Percentiles rank a stretch among this genome's conserved stretches.
These are phyloP conservation scores for Euphorbia peplus DNA, from an alignment of 345 rosid genomes.

Conservation along the genomic window DNA sequence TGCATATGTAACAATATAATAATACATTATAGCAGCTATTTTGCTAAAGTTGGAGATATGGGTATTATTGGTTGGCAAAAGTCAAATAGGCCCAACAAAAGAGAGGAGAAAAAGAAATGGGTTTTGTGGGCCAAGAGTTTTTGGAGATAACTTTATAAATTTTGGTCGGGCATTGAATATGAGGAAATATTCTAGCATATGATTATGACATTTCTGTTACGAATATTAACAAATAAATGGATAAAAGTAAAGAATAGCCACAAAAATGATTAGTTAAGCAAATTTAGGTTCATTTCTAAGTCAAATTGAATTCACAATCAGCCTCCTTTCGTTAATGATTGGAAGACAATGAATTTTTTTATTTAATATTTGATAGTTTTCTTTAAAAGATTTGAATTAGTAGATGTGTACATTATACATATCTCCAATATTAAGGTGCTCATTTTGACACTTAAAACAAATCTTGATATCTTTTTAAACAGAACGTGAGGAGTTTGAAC, in stretches of 20 bases:
- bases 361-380: too few relatives aligned
- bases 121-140: neutral
- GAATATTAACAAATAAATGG: neutral
- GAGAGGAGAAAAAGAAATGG: neutral
- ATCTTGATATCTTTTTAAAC: too few relatives aligned
- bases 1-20: too few relatives aligned
- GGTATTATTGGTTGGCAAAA: neutral
- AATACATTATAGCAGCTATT: neutral
- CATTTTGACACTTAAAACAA: too few relatives aligned
- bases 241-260: neutral
- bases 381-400: too few relatives aligned
- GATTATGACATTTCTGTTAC: neutral
- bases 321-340: neutral
- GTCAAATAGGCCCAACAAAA: constrained; percentile 7
- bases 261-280: neutral
- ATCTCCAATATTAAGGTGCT: too few relatives aligned
- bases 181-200: neutral
- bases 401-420: too few relatives aligned
- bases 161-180: constrained; percentile 1
- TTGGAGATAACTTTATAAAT: neutral
- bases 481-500: too few relatives aligned
- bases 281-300: neutral
- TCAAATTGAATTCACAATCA: neutral
- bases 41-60: neutral
- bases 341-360: neutral